These are phyloP conservation scores for Hirsutella rhossiliensis DNA, from an alignment of 2,329 filamentous ascomycete genomes.

Conservation along the genomic window DNA sequence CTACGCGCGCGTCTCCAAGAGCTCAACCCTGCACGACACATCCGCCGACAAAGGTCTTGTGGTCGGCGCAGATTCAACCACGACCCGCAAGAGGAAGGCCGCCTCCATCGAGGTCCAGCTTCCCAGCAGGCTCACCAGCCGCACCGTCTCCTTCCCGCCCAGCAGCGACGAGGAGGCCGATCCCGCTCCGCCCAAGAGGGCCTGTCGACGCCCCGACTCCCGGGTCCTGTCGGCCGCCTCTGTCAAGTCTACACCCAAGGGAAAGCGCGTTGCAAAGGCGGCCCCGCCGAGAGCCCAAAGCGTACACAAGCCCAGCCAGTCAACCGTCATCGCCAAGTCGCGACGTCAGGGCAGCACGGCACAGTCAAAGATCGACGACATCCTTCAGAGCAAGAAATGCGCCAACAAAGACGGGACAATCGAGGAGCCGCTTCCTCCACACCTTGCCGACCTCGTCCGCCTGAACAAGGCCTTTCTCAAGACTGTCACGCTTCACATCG, in stretches of 20 bases:
- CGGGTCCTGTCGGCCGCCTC: slow-evolving; percentile 1
- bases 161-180: slow-evolving; percentile 18
- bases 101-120: slow-evolving; percentile 12
- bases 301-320: slow-evolving; percentile 17
- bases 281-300: slow-evolving; percentile 14
- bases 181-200: slow-evolving; percentile 12
- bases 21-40: slow-evolving; percentile 11
- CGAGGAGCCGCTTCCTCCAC: slow-evolving; percentile 29
- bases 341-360: slow-evolving; percentile 14
- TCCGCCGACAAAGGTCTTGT: slow-evolving; percentile 21
- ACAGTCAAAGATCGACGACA: slow-evolving; percentile 27
- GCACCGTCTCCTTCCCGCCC: slow-evolving; percentile 19
- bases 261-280: slow-evolving; percentile 18
- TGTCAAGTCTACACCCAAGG: slow-evolving; percentile 9
- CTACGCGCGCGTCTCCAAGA: slow-evolving; percentile 37
- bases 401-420: slow-evolving; percentile 10
- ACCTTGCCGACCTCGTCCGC: slow-evolving; percentile 46
- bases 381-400: slow-evolving; percentile 13
- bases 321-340: slow-evolving; percentile 18
- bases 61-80: slow-evolving; percentile 13
- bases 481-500: slow-evolving; percentile 55
- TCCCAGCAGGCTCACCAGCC: slow-evolving; percentile 10
- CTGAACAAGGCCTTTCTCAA: slow-evolving; percentile 58
- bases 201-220: slow-evolving; percentile 15
- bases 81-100: slow-evolving; percentile 27